A percentile compares a stretch with the other conserved stretches of the same genome.
Conservation (phyloP, 192 early-diverging fungal species). For the Coemansia asiatica region DNA sequence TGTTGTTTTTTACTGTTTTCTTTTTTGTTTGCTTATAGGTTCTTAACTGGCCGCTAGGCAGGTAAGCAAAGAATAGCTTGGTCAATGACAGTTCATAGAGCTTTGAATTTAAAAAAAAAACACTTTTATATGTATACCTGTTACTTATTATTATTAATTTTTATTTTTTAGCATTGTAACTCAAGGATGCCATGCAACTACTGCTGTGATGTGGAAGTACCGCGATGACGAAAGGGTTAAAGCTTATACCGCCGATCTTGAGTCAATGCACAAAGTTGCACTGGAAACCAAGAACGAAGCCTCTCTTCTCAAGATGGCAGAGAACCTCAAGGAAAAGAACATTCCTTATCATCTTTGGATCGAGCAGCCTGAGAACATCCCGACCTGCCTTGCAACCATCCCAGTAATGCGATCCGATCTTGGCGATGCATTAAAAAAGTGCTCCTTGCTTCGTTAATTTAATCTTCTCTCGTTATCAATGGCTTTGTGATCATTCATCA, state of each 20-base stretch:
- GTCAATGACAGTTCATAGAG: not conserved
- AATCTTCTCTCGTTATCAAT: not conserved
- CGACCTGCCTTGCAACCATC: constrained; percentile 70
- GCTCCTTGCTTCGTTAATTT: constrained; percentile 37
- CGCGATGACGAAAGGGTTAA: constrained; percentile 62
- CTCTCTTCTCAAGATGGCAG: constrained; percentile 61
- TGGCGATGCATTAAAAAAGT: constrained; percentile 53
- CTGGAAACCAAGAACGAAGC: constrained; percentile 71
- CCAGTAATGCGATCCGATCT: constrained; percentile 60
- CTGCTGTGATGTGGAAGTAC: constrained; percentile 64
- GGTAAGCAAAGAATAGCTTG: constrained; percentile 38
- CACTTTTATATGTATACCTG: no score
- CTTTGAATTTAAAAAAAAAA: not conserved
- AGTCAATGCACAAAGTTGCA: constrained; percentile 76
- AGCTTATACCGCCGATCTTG: constrained; percentile 59
- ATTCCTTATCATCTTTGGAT: constrained; percentile 69
- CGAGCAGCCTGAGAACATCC: constrained; percentile 76
- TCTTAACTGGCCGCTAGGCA: constrained; percentile 67
- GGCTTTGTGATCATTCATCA: not conserved
- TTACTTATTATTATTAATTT: not conserved
- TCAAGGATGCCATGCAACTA: constrained; percentile 73
- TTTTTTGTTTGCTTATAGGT: constrained; percentile 20
- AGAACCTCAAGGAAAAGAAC: constrained; percentile 55
- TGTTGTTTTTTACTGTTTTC: constrained; percentile 22
- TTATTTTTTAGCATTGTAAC: constrained; percentile 60